phyloP scores from a whole-genome alignment of 2,329 filamentous ascomycete genomes.

The Aspergillus sergii region DNA sequence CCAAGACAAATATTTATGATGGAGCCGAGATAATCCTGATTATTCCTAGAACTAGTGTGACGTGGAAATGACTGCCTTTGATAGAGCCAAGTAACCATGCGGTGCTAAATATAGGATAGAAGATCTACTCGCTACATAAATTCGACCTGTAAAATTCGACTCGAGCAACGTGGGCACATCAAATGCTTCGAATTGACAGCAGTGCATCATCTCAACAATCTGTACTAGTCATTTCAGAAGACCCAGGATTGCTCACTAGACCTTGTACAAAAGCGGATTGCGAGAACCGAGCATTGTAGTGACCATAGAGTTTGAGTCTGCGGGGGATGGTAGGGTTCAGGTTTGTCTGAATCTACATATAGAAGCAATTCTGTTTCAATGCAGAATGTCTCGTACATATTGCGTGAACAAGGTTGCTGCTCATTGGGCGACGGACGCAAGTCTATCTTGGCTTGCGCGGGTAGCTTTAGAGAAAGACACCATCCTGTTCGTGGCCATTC shows the following conservation, averaged over 20 bases:
- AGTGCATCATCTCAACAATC: neutral
- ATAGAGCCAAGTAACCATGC: constrained; percentile 10
- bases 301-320: neutral
- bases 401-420: neutral
- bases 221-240: neutral
- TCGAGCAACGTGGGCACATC: neutral
- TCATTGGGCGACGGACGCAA: neutral
- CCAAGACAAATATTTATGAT: constrained; percentile 6
- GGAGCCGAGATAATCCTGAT: constrained; percentile 9
- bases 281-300: neutral
- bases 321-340: neutral
- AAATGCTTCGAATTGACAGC: neutral
- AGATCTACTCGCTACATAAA: constrained; percentile 26
- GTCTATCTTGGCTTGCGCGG: neutral
- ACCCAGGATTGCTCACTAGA: neutral
- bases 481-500: constrained; percentile 21
- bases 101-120: constrained; percentile 6
- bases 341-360: neutral
- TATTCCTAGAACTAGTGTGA: constrained; percentile 12
- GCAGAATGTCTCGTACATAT: neutral
- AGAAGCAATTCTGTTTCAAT: too few relatives aligned
- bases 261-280: neutral
- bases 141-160: neutral
- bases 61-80: constrained; percentile 13
- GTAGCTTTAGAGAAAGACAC: constrained; percentile 33